Conservation (phyloP, 1,284 basidiomycete species). For the Irpex lacteus region DNA sequence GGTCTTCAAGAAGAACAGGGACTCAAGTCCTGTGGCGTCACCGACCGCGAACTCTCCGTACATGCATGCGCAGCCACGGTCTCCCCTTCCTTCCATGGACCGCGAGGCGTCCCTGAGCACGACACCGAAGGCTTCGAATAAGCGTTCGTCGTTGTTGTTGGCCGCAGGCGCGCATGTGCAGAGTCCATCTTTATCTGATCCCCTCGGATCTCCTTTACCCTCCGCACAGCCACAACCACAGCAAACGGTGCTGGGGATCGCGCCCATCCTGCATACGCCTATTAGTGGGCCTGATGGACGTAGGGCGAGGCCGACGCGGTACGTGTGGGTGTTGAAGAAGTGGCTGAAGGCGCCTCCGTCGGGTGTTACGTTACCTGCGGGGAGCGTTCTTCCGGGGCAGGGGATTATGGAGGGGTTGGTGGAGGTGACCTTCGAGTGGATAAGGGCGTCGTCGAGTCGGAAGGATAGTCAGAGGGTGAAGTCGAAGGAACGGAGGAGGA, state of each 20-base stretch:
- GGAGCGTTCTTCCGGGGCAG: not conserved
- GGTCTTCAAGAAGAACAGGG: conserved; percentile 63
- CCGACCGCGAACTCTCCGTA: conserved; percentile 1
- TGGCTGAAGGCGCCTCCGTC: conserved; percentile 65
- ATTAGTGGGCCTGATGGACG: conserved; percentile 22
- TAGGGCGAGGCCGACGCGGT: conserved; percentile 52
- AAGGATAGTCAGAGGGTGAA: conserved; percentile 17
- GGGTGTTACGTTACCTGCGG: conserved; percentile 5
- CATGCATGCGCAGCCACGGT: not conserved
- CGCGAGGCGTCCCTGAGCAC: conserved; percentile 9
- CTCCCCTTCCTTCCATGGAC: conserved; percentile 11
- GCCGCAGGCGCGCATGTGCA: conserved; percentile 4
- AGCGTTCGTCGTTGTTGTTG: conserved; percentile 22
- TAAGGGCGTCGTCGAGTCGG: conserved; percentile 43
- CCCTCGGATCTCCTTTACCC: conserved; percentile 18
- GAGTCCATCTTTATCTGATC: conserved; percentile 13
- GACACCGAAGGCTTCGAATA: conserved; percentile 10
- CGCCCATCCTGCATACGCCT: conserved; percentile 48
- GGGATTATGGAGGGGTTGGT: conserved; percentile 32
- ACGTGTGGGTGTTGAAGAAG: conserved; percentile 78
- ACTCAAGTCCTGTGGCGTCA: conserved; percentile 22
- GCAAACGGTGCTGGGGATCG: conserved; percentile 62
- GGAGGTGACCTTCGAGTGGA: conserved; percentile 78
- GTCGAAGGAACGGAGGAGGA: conserved; percentile 19
- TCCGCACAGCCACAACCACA: conserved; percentile 33